Conservation (phyloP, 2,329 filamentous ascomycete genomes). For the Alternaria alternata region DNA sequence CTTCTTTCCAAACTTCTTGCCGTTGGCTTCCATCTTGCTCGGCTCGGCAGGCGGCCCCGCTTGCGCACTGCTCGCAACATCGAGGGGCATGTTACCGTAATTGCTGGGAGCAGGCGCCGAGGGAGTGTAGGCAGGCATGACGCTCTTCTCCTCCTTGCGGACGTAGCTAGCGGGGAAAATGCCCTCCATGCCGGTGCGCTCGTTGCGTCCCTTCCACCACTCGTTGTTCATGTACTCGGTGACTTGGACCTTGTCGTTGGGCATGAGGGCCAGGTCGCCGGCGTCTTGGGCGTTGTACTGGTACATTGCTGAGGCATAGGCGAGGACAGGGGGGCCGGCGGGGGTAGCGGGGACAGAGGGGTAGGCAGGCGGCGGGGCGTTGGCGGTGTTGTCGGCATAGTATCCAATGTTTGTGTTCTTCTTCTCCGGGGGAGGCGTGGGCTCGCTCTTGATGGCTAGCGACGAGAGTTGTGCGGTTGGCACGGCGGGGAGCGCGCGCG, state of each 20-base stretch:
- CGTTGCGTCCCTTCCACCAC: constrained; percentile 93
- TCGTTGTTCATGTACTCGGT: constrained; percentile 95
- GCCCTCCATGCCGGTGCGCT: constrained; percentile 82
- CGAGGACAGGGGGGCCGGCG: constrained; percentile 65
- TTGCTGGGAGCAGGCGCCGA: constrained; percentile 61
- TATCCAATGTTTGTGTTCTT: constrained; percentile 53
- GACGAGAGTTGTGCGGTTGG: constrained; percentile 46
- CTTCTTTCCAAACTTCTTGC: constrained; percentile 98
- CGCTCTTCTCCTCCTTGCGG: constrained; percentile 69
- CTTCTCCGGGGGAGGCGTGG: constrained; percentile 44
- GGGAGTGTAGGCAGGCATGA: constrained; percentile 50
- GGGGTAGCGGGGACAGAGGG: constrained; percentile 58
- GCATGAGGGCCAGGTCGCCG: constrained; percentile 81
- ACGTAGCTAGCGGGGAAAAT: constrained; percentile 97
- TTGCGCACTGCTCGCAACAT: constrained; percentile 68
- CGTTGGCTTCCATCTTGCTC: constrained; percentile 74
- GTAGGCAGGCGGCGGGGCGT: constrained; percentile 56
- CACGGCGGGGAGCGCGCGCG: constrained; percentile 34
- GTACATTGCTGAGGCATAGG: constrained; percentile 82
- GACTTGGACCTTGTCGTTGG: constrained; percentile 81
- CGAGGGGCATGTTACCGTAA: constrained; percentile 77
- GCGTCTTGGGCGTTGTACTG: constrained; percentile 80
- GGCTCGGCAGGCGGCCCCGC: constrained; percentile 53
- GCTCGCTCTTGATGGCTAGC: constrained; percentile 43
- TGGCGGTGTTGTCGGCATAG: constrained; percentile 50